Base-by-base conservation (phyloP, 163 green algal species). In the Coccomyxa subellipsoidea region DNA sequence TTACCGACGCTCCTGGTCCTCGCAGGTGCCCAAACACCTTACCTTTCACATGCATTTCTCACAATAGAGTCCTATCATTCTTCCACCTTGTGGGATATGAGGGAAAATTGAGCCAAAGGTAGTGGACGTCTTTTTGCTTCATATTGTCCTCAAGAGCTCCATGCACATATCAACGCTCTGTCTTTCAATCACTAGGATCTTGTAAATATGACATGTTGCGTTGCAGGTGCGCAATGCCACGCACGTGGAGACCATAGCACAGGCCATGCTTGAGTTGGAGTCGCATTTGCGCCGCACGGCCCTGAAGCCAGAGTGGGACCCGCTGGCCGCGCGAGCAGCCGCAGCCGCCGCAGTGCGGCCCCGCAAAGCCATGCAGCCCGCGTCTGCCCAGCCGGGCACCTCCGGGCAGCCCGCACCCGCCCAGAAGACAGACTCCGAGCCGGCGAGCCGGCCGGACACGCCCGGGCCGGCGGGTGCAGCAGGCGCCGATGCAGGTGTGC, bases 181-280 rank as follows among this genome's bases (percentile, higher is more conserved):
- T n/a, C n/a, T n/a, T n/a, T n/a, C n/a, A n/a, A n/a, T n/a, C n/a
- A n/a, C 69, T 25, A 36, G 69, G 31, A 36, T 10, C 6, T 39
- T 0, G 25, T 1, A 76, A 7, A 15, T 76, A 27, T 59, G 15
- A 59, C 5, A 18, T 12, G 47, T 73, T 4, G 34, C n/a, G 36
- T 21, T 79, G 38, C 80, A 83, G 80, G 38, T 83, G 69, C 38
- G 39, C 23, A 38, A 27, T 4, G 77, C 40, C 21, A 37, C 39
- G 9, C 18, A 59, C 39, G 66, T 54, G 34, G 80, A 40, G 54
- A 18, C 47, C 7, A 35, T 82, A 25, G 40, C 54, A 18, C 36
- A n/a, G 35, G 38, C 59, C 15, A 38, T 91, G 69, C 53, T 91
- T 54, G 59, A 90, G 82, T 76, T 92, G 71, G 88, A 91, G 81